Evolutionary conservation across 1,139 yeast genomes (phyloP), one percentile per base, ranked within the genome.

Genomic region (Wickerhamiella pararugosa): DNA sequence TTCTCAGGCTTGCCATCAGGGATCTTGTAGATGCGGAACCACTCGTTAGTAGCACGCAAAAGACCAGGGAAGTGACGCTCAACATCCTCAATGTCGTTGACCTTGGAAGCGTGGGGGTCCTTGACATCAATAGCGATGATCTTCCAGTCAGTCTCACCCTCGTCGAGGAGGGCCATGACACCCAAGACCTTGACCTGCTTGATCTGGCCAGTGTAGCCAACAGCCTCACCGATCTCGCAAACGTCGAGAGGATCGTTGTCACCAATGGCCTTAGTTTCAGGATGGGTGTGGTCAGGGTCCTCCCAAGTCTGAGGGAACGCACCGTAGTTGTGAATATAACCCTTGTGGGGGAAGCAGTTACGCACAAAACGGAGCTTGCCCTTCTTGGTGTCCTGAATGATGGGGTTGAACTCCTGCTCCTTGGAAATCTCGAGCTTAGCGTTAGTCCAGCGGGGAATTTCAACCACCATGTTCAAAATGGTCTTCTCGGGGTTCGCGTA

Each of bases 241-340:
- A 90, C 92, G 63, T 90, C 98, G 53, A 90, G 69, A 25, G 98
- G 98, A 65, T 90, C 98, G 58, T 86, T 82, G 65, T 90, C 98
- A 51, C 98, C 98, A 55, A 69, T 72, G 47, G 77, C 72, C 40
- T 66, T 66, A 37, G 72, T 67, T 44, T 65, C 73, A 34, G 65
- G 63, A 49, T 68, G 68, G 40, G 53, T 53, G 36, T 58, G 56
- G 46, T 69, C 65, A 31, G 79, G 78, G 54, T 75, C 77, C 57
- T 90, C 98, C 97, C 97, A 90, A 27, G 98, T 90, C 66, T 87
- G 97, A 39, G 98, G 96, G 62, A 90, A 73, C n/a, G 97, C 96
- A 49, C 98, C 97, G 61, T 87, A 87, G 66, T 87, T 87, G 66
- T 83, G 94, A 49, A 90, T 84, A 66, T 87, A 87, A 27, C 98